Evolutionary conservation across 2,329 filamentous ascomycete species (phyloP).

Genomic region (Furcasterigmium sp.): DNA sequence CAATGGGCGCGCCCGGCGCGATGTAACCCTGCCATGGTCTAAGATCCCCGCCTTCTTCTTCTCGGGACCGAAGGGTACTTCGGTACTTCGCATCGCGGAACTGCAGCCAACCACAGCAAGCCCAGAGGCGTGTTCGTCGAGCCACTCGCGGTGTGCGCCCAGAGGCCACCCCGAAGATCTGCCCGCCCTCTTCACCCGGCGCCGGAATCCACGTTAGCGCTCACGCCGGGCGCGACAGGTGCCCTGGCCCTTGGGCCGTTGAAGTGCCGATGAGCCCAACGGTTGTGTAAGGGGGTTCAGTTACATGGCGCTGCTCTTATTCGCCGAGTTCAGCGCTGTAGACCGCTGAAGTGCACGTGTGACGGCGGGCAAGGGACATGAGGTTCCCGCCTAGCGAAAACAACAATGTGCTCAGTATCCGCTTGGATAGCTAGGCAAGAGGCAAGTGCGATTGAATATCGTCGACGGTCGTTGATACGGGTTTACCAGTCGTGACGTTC

Average conservation of each 20-base stretch:
- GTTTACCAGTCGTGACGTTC: no score
- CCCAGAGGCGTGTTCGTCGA: neutral
- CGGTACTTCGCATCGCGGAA: neutral
- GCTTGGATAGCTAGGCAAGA: no score
- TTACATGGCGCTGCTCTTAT: no score
- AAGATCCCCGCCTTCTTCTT: neutral
- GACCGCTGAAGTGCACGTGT: no score
- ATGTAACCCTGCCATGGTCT: neutral
- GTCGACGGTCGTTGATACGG: no score
- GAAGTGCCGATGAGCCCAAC: neutral
- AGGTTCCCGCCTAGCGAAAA: no score
- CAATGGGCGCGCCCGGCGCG: neutral
- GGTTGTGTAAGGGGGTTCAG: neutral
- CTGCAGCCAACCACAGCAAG: neutral
- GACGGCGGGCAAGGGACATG: no score
- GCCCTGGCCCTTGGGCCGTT: neutral
- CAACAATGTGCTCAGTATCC: no score
- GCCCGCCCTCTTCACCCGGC: neutral
- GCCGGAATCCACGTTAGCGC: neutral
- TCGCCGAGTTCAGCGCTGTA: no score
- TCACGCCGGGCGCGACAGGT: neutral
- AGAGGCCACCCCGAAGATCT: conserved; percentile 1
- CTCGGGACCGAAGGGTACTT: conserved; percentile 3
- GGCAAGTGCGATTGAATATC: no score
- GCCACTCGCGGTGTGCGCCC: neutral